Base-by-base conservation (phyloP, 345 rosid species). In the Brassica incana region DNA sequence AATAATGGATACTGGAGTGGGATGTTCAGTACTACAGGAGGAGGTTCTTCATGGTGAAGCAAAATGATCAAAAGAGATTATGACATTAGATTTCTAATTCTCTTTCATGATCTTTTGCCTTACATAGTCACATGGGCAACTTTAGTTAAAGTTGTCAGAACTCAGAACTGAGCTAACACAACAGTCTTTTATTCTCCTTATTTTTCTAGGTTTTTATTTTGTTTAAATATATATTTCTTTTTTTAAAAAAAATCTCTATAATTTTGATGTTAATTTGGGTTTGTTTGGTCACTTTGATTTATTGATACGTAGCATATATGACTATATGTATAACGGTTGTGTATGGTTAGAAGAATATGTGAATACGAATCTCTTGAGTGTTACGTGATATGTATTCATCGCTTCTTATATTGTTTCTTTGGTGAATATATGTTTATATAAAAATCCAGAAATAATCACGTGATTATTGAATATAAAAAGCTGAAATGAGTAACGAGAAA, bases 1-100 rank as follows among this genome's bases (percentile, higher is more conserved):
- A 54, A 54, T 6, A 54, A 54, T 54, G 60, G 60, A 54, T 54
- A 54, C 60, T 54, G 60, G 60, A 54, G 25, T 54, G 60, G 60
- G 60, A 54, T 54, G 60, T 54, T 54, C 60, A 54, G 23, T 54
- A 54, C 60, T 54, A 54, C 25, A 16, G 60, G 60, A 5, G 60
- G 60, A 54, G 60, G 60, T 15, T 54, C 60, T 54, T 54, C 60
- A 54, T 54, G 60, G 60, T 54, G 60, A 54, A 54, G 60, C 25
- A 54, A 52, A 52, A 52, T 52, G 59, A 52, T 45, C 52, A 5
- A 60, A 65, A 72, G 25, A 71, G 20, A 54, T 54, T 15, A 7
- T 54, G 25, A 54, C 16, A 6, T 54, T 15, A 54, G 25, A 29
- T 6, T 54, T 54, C 60, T 54, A 15, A 0, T 54, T 54, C 2